phyloP scores from a whole-genome alignment of 2,329 filamentous ascomycete species.

The Colletotrichum sp. region DNA sequence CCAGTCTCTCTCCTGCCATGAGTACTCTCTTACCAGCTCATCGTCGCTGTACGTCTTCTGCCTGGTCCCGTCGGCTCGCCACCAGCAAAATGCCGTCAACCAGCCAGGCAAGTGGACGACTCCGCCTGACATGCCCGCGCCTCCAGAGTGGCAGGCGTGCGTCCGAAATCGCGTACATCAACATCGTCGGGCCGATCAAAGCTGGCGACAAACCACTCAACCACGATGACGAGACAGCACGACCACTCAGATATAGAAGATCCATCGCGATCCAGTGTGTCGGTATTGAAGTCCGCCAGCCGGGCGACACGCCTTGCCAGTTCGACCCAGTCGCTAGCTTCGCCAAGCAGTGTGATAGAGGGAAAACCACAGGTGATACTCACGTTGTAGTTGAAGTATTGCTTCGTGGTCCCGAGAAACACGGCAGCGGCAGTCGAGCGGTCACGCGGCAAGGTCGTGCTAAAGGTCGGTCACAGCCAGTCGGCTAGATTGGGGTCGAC shows the following conservation, averaged over 20 bases:
- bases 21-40: background rate
- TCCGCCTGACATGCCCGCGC: background rate
- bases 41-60: background rate
- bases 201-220: slow-evolving; percentile 17
- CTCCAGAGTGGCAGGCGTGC: background rate
- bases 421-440: background rate
- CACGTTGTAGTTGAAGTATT: background rate
- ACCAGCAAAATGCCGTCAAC: background rate
- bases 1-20: background rate
- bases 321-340: background rate
- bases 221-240: background rate
- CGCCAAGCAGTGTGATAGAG: background rate
- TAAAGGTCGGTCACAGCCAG: background rate
- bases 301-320: background rate
- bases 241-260: background rate
- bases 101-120: background rate
- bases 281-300: background rate
- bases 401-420: background rate
- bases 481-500: background rate
- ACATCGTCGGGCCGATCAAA: slow-evolving; percentile 11
- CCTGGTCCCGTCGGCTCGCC: background rate
- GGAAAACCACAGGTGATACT: background rate
- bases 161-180: background rate
- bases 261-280: background rate
- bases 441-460: background rate